A percentile compares a stretch with the other conserved stretches of the same genome.
These are phyloP conservation scores for Caloboletus firmus DNA, from an alignment of 1,284 basidiomycete species.

Conservation along the genomic window DNA sequence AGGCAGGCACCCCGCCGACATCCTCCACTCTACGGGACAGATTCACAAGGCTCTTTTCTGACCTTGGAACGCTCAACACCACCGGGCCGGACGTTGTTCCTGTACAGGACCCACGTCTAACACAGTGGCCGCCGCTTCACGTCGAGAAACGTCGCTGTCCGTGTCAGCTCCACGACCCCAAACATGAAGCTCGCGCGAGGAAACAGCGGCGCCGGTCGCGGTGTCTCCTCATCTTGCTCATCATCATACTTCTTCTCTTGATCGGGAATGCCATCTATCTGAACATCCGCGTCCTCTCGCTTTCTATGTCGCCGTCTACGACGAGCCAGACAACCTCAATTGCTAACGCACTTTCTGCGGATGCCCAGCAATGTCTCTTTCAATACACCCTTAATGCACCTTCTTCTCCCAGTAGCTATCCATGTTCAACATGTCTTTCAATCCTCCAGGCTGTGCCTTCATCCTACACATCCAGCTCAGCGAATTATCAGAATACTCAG, in stretches of 20 bases:
- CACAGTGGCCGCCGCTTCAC: conserved; percentile 42
- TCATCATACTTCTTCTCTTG: conserved; percentile 45
- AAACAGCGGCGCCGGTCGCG: conserved; percentile 34
- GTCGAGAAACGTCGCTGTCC: conserved; percentile 40
- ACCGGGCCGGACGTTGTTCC: conserved; percentile 32
- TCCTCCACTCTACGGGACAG: conserved; percentile 31
- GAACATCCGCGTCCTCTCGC: conserved; percentile 38
- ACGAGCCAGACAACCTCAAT: conserved; percentile 22
- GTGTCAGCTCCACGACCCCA: conserved; percentile 27
- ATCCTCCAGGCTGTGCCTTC: conserved; percentile 42
- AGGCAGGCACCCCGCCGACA: conserved; percentile 24
- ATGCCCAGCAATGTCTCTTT: conserved; percentile 46
- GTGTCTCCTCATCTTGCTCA: conserved; percentile 37
- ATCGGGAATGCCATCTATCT: conserved; percentile 44
- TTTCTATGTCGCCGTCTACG: conserved; percentile 16
- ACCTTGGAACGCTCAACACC: conserved; percentile 33
- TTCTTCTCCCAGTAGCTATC: conserved; percentile 43
- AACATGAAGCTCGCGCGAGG: conserved; percentile 29
- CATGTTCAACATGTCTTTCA: conserved; percentile 49
- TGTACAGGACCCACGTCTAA: conserved; percentile 29
- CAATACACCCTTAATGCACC: conserved; percentile 51
- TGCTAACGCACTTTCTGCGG: conserved; percentile 36
- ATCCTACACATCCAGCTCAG: conserved; percentile 31
- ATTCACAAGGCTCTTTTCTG: conserved; percentile 40
- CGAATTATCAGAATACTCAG: conserved; percentile 36